Evolutionary conservation across 148 eudicot species (phyloP).

Genomic region (Camellia granthamiana): DNA sequence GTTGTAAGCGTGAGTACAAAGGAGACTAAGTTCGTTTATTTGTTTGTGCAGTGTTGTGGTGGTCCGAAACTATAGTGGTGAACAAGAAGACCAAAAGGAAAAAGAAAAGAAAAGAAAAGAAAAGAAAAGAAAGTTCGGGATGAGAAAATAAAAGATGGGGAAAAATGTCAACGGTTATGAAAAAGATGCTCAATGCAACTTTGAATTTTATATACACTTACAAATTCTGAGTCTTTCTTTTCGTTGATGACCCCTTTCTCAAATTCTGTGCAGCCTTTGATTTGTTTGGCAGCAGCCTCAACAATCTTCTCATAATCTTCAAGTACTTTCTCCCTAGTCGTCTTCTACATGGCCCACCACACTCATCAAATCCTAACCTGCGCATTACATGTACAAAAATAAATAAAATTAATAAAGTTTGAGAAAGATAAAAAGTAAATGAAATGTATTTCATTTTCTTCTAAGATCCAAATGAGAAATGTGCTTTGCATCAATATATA

Average conservation of each 20-base stretch:
- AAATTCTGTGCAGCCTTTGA: slow-evolving; percentile 28
- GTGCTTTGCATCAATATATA: too few relatives aligned
- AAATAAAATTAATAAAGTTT: not conserved
- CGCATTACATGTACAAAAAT: not conserved
- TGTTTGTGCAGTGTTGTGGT: slow-evolving; percentile 30
- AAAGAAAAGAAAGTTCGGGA: slow-evolving; percentile 8
- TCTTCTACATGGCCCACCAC: not conserved
- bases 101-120: slow-evolving; percentile 9
- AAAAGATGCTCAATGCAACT: slow-evolving; percentile 15
- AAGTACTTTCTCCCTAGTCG: slow-evolving; percentile 1
- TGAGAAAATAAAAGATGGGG: slow-evolving; percentile 7
- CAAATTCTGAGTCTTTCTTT: slow-evolving; percentile 9
- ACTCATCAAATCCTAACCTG: too few relatives aligned
- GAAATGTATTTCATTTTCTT: too few relatives aligned
- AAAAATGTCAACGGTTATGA: slow-evolving; percentile 39
- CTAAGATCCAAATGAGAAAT: too few relatives aligned
- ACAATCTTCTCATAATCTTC: not conserved
- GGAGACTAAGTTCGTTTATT: slow-evolving; percentile 13
- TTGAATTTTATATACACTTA: slow-evolving; percentile 5
- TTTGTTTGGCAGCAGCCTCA: slow-evolving; percentile 9
- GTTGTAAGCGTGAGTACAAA: slow-evolving; percentile 37
- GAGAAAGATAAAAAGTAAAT: too few relatives aligned
- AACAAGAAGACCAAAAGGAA: slow-evolving; percentile 15
- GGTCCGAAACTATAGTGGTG: slow-evolving; percentile 32
- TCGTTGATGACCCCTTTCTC: slow-evolving; percentile 17